Evolutionary conservation across 306 rosid genomes (phyloP).

Genomic region (Inga oerstediana): DNA sequence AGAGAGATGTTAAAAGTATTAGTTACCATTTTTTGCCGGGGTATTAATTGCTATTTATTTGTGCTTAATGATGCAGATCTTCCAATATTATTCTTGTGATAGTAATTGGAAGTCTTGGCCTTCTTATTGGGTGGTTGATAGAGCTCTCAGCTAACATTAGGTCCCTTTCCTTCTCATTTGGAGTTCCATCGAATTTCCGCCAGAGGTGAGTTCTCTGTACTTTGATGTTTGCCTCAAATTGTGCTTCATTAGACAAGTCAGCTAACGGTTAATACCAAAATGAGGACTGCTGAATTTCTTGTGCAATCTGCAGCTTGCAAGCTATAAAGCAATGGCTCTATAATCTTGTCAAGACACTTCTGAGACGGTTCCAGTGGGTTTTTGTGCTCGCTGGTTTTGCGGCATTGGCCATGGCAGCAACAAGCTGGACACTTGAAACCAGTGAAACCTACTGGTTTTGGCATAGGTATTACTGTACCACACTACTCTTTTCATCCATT

Average conservation of each 20-base stretch:
- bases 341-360: slow-evolving; percentile 54
- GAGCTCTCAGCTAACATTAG: slow-evolving; percentile 49
- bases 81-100: slow-evolving; percentile 36
- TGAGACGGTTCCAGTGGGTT: slow-evolving; percentile 75
- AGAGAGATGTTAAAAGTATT: background rate
- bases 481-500: background rate
- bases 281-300: slow-evolving; percentile 22
- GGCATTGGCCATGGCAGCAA: slow-evolving; percentile 75
- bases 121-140: slow-evolving; percentile 55
- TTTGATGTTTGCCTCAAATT: background rate
- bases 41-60: slow-evolving; percentile 27
- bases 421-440: slow-evolving; percentile 80
- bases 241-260: background rate
- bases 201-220: slow-evolving; percentile 35
- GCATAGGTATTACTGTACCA: slow-evolving; percentile 69
- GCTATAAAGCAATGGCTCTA: slow-evolving; percentile 61
- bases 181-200: slow-evolving; percentile 32
- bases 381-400: slow-evolving; percentile 69
- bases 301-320: slow-evolving; percentile 75
- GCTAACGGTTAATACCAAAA: background rate
- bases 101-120: slow-evolving; percentile 48
- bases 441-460: slow-evolving; percentile 91
- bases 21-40: background rate
- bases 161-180: slow-evolving; percentile 45
- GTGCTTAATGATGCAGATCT: slow-evolving; percentile 26